Evolutionary conservation across 108 stramenopile species (phyloP).

Genomic region (Cyclotella distinguenda): DNA sequence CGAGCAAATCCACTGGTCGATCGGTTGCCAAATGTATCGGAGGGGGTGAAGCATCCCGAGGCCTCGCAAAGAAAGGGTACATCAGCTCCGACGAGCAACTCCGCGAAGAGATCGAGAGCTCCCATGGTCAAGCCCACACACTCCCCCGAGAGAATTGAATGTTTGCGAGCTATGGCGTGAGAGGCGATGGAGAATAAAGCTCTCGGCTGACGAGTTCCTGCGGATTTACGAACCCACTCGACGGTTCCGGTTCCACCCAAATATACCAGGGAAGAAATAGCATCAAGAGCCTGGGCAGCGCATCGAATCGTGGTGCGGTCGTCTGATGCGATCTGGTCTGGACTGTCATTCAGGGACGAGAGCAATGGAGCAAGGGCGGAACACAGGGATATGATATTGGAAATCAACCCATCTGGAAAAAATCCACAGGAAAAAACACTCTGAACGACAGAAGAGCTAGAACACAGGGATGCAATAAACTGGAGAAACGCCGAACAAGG

Average conservation of each 20-base stretch:
- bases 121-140: slow-evolving; percentile 20
- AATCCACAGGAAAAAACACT: slow-evolving; percentile 30
- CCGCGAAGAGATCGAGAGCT: slow-evolving; percentile 25
- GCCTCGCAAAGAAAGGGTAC: slow-evolving; percentile 15
- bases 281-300: slow-evolving; percentile 22
- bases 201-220: slow-evolving; percentile 2
- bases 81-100: slow-evolving; percentile 24
- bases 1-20: slow-evolving; percentile 12
- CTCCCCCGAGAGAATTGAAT: slow-evolving; percentile 12
- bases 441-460: slow-evolving; percentile 22
- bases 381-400: slow-evolving; percentile 21
- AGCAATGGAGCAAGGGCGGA: slow-evolving; percentile 29
- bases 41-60: slow-evolving; percentile 15
- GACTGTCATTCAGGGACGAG: slow-evolving; percentile 22
- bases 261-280: slow-evolving; percentile 36
- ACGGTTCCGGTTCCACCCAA: slow-evolving; percentile 26
- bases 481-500: slow-evolving; percentile 36
- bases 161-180: slow-evolving; percentile 7
- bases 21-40: slow-evolving; percentile 3
- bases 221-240: slow-evolving; percentile 30
- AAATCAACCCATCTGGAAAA: slow-evolving; percentile 35
- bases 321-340: slow-evolving; percentile 16
- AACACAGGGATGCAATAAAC: slow-evolving; percentile 40
- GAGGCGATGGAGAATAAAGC: slow-evolving; percentile 31
- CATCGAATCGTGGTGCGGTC: slow-evolving; percentile 18